phyloP scores from a whole-genome alignment of 805 yeast genomes.

The Danielia oregonensis region DNA sequence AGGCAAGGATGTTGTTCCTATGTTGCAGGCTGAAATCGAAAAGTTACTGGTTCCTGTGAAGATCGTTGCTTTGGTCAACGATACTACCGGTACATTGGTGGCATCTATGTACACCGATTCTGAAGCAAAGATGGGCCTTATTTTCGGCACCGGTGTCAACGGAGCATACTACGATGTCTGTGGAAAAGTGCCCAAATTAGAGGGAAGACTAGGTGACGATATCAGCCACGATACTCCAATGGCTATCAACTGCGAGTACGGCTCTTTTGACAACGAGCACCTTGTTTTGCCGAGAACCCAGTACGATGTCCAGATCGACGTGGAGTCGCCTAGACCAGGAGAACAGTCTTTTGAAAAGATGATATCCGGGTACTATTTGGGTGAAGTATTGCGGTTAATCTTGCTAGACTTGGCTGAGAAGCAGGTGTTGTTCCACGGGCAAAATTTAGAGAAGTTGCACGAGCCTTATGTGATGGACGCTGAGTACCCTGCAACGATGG shows the following conservation, averaged over 20 bases:
- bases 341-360: constrained; percentile 93
- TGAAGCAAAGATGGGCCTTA: constrained; percentile 83
- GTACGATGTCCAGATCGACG: constrained; percentile 75
- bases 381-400: constrained; percentile 79
- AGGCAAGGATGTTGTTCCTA: constrained; percentile 86
- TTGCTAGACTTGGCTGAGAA: constrained; percentile 61
- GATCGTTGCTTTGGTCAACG: constrained; percentile 87
- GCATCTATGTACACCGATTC: constrained; percentile 90
- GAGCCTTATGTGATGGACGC: constrained; percentile 76
- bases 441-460: constrained; percentile 58
- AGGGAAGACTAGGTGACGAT: constrained; percentile 61
- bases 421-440: constrained; percentile 61
- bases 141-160: constrained; percentile 94
- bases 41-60: constrained; percentile 65
- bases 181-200: constrained; percentile 69
- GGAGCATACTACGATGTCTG: constrained; percentile 87
- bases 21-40: constrained; percentile 72
- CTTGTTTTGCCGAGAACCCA: constrained; percentile 78
- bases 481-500: constrained; percentile 77
- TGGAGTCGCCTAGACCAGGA: constrained; percentile 86
- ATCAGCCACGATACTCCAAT: constrained; percentile 61
- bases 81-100: constrained; percentile 91
- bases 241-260: constrained; percentile 97
- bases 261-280: constrained; percentile 92
- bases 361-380: constrained; percentile 93